Evolutionary conservation across 495 filamentous ascomycete species (phyloP).

Genomic region (Neurospora sp.): DNA sequence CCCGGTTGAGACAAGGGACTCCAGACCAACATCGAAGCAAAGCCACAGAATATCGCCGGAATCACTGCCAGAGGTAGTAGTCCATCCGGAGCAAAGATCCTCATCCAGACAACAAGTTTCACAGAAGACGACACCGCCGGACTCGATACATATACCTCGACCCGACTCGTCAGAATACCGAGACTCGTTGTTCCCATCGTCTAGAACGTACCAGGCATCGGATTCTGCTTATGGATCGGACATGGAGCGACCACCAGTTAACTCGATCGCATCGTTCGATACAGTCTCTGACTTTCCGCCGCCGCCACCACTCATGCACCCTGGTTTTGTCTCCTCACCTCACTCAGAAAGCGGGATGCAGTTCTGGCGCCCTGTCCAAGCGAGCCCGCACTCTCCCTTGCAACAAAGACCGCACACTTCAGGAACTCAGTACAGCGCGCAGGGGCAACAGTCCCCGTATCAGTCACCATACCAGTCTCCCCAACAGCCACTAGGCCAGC

Average conservation of each 20-base stretch:
- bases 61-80: constrained; percentile 12
- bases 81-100: constrained; percentile 23
- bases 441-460: background rate
- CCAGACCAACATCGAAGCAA: background rate
- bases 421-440: constrained; percentile 11
- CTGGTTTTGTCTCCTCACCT: constrained; percentile 35
- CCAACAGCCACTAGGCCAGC: constrained; percentile 8
- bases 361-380: constrained; percentile 44
- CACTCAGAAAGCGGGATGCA: constrained; percentile 35
- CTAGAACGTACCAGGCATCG: constrained; percentile 27
- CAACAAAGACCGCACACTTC: constrained; percentile 47
- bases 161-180: constrained; percentile 19
- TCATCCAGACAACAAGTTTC: constrained; percentile 42
- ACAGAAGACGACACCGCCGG: constrained; percentile 31
- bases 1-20: constrained; percentile 11
- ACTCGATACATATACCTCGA: constrained; percentile 35
- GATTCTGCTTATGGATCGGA: constrained; percentile 46
- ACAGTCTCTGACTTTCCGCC: constrained; percentile 23
- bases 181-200: constrained; percentile 20
- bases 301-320: constrained; percentile 25
- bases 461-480: background rate
- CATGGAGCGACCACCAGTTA: constrained; percentile 28
- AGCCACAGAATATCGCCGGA: constrained; percentile 1
- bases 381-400: constrained; percentile 43
- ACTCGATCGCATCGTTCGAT: constrained; percentile 22